Conservation (phyloP, 345 rosid genomes). For the Isatis tinctoria region DNA sequence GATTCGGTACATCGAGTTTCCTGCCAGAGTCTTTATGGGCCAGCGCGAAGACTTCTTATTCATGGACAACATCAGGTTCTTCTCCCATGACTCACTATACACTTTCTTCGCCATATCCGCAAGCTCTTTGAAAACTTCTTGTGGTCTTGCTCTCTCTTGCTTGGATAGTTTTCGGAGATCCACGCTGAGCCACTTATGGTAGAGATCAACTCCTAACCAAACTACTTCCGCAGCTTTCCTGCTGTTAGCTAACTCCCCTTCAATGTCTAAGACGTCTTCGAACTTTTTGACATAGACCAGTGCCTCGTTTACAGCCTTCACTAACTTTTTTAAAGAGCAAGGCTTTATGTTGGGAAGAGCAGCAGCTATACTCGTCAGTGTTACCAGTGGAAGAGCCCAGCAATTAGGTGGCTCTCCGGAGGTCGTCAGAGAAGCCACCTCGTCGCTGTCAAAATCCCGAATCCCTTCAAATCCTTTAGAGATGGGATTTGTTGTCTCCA, state of each 20-base stretch:
- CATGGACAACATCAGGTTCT: conserved; percentile 13
- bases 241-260: conserved; percentile 35
- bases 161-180: conserved; percentile 47
- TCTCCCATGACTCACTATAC: conserved; percentile 38
- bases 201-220: conserved; percentile 63
- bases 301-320: conserved; percentile 55
- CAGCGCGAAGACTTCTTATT: conserved; percentile 50
- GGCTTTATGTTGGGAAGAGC: conserved; percentile 51
- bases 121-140: conserved; percentile 51
- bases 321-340: conserved; percentile 33
- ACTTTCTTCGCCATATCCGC: conserved; percentile 42
- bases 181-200: conserved; percentile 61
- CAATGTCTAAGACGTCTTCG: conserved; percentile 42
- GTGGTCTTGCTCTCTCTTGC: conserved; percentile 34
- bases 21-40: conserved; percentile 62
- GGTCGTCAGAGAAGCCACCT: conserved; percentile 43
- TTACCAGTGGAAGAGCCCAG: conserved; percentile 78
- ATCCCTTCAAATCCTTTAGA: conserved; percentile 55
- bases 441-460: conserved; percentile 51
- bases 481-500: conserved; percentile 40
- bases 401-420: conserved; percentile 57
- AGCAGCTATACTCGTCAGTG: conserved; percentile 60
- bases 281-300: conserved; percentile 45
- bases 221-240: conserved; percentile 56
- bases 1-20: conserved; percentile 75